Base-by-base conservation (phyloP, 2,329 filamentous ascomycete genomes). In the Penicillium sp. region DNA sequence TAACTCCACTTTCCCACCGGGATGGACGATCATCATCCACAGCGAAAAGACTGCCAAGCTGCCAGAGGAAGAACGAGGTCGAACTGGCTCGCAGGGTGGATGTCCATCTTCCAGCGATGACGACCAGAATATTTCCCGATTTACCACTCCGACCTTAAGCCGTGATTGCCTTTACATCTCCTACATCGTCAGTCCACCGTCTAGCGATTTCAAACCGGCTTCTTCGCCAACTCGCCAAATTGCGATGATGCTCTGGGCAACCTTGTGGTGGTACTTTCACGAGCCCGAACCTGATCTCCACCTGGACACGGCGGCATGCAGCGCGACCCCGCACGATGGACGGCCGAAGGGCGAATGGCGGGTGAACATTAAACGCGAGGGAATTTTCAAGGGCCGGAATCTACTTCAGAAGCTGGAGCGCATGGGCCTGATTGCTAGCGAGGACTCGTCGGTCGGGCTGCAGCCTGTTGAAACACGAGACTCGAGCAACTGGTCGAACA, bases 251-350 rank as follows among this genome's bases (percentile, higher is more conserved):
- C 82, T 98, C 7, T 98, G 91, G 90, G 87, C 92, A 33, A 93
- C 91, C 1, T 80, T 98, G 43, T 96, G 91, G 79, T 98, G 93
- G 93, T 98, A 98, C 79, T 98, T 97, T 67, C 93, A 97, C 76
- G 91, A 96, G 73, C 83, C 87, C 1, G 83, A 88, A 65, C 93
- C 93, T 0, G 80, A 83, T 22, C 81, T 84, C 0, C 82, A 85
- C 49, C 70, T 95, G 33, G 81, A 81, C 19, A 90, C 85, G 7
- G 78, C 85, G 5, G 79, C 84, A 0, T 90, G 87, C 1, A 83
- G 82, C 62, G 72, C 81, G 56, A 93, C 91, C 0, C 89, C 89
- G 0, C 78, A 84, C 19, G 72, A 76, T 5, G 93, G 90, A 5
- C 87, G 85, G 62, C 93, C 93, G 2, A 87, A 85, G 62, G 92